Base-by-base conservation (phyloP, 129 eudicot genomes). In the Pittosporum tobira region DNA sequence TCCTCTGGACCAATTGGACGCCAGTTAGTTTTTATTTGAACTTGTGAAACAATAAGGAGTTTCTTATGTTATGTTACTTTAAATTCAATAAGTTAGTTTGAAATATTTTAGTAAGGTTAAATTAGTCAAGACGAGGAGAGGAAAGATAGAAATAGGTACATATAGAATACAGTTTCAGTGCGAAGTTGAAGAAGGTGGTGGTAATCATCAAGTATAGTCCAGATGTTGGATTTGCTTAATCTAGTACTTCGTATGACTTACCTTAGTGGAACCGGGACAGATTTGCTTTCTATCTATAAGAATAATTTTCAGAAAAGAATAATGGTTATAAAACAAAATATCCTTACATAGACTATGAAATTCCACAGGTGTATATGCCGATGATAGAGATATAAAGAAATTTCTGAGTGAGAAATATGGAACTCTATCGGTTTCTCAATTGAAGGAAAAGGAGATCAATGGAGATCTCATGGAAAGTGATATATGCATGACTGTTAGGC, bases 301-400 rank as follows among this genome's bases (percentile, higher is more conserved):
- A 49, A 11, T 23, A 2, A 24, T 60, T 5, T 60, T 2, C n/a
- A n/a, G n/a, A n/a, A n/a, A n/a, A 47, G 14, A 49, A 11, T 23
- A 2, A 24, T 60, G 5, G 42, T 2, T 44, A 16, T 24, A 46
- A 61, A 20, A 5, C 6, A 40, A 6, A 8, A 22, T 48, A 47
- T 55, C 10, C 37, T 51, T 20, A 18, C 9, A 2, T 26, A 30
- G 21, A 48, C 19, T 44, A 51, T 53, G 50, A 12, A 29, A 51
- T 38, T 54, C 2, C 61, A 29, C 67, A 91, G 99, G 99, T 47
- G 94, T 91, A 12, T 91, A 91, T 70, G 94, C 96, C 20, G 88
- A 84, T 83, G 84, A 83, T 27, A 64, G 36, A 67, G 94, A 78
- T 59, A 62, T 79, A 24, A 81, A 86, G 72, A 74, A 72, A 47